Evolutionary conservation across 2,329 filamentous ascomycete genomes (phyloP), one percentile per base, ranked within the genome.

Genomic region (Phaeosphaeriaceae sp.): DNA sequence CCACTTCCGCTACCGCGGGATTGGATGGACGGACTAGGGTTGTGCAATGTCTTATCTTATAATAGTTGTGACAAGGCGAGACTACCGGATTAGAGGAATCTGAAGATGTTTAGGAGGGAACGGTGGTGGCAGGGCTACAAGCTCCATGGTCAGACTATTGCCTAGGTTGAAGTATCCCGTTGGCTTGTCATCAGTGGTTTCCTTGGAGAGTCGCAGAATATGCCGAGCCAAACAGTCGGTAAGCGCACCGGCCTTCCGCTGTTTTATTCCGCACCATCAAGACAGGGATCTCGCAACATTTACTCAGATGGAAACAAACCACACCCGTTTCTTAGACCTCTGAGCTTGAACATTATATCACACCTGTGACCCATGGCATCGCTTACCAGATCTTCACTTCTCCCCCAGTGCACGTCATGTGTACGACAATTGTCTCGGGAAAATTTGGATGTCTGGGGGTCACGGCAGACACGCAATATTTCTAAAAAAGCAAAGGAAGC

Each of bases 401-500:
- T 73, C 35, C 73, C 73, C 9, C 72, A 71, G 51, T 76, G 74
- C 62, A 59, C 66, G 18, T 70, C 72, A 39, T 76, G 74, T 54
- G 53, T 72, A 34, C 67, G 71, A 32, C 56, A 68, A 46, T 60
- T 71, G 51, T 54, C 67, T 51, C 67, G 63, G 50, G 61, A 68
- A 34, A 65, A 56, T 17, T 40, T 67, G 35, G 64, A 70, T 18
- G 57, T 42, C 16, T 61, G 70, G 63, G 45, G 50, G 40, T 56
- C 64, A 36, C 67, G 66, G 57, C 74, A 79, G 60, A 62, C 74
- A 43, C 73, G 79, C 46, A 74, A 68, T 48, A 76, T 77, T 59
- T 77, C 79, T 47, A 78, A 75, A 65, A 64, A 75, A 35, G 73
- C 74, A 17, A 79, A 76, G 58, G 64, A 70, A 57, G 63, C 61